Percentiles rank a stretch among this genome's conserved stretches.
These are phyloP conservation scores for Colletotrichum limetticola DNA, from an alignment of 2,329 filamentous ascomycete genomes.

Conservation along the genomic window DNA sequence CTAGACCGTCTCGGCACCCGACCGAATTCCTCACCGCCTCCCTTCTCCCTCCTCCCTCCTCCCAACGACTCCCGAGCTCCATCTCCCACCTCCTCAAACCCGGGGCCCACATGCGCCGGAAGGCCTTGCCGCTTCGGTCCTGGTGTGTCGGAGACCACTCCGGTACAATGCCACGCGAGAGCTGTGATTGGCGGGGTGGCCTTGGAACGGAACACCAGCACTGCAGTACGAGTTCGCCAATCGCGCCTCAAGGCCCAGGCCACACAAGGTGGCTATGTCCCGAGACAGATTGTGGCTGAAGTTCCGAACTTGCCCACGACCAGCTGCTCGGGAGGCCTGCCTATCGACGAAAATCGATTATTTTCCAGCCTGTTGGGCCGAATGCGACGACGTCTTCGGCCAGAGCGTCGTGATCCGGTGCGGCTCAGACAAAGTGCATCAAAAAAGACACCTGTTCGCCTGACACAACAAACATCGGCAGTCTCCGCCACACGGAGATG, in stretches of 20 bases:
- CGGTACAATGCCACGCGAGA: background rate
- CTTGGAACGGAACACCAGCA: constrained; percentile 17
- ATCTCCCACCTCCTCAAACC: constrained; percentile 11
- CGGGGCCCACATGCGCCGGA: constrained; percentile 14
- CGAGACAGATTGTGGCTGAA: constrained; percentile 26
- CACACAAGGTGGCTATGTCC: constrained; percentile 18
- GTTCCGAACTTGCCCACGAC: background rate
- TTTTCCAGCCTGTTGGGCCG: background rate
- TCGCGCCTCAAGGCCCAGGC: constrained; percentile 2
- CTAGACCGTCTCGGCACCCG: constrained; percentile 19
- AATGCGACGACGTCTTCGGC: background rate
- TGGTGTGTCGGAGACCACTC: constrained; percentile 33
- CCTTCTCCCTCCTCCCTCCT: constrained; percentile 15
- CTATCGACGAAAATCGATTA: constrained; percentile 2
- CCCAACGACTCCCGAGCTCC: background rate
- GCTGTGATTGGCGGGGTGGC: constrained; percentile 19
- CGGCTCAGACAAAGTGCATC: background rate
- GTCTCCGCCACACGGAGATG: constrained; percentile 13
- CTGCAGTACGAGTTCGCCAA: constrained; percentile 20
- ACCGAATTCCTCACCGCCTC: constrained; percentile 27
- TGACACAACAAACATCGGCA: constrained; percentile 8
- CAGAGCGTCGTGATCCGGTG: background rate
- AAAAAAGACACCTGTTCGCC: background rate
- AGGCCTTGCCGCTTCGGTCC: constrained; percentile 29
- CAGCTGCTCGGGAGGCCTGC: constrained; percentile 6